phyloP scores from a whole-genome alignment of 306 rosid species.

The Ormosia emarginata region DNA sequence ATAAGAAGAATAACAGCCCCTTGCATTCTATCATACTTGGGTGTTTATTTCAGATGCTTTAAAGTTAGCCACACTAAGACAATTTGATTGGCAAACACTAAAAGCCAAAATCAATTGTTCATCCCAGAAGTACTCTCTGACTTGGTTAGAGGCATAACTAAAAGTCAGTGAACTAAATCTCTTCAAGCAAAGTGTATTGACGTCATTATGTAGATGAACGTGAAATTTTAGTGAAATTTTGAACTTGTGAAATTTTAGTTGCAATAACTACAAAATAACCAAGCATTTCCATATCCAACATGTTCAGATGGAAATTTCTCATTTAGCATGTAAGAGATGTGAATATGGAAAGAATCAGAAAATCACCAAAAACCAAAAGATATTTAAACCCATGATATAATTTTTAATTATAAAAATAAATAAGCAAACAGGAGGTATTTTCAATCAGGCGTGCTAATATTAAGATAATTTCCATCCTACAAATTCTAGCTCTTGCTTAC shows the following conservation, averaged over 20 bases:
- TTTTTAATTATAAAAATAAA: neutral
- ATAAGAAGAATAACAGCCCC: neutral
- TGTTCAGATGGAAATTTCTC: neutral
- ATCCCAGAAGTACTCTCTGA: neutral
- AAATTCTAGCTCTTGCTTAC: neutral
- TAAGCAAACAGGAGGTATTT: neutral
- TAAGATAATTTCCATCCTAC: neutral
- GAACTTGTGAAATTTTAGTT: neutral
- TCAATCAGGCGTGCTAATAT: neutral
- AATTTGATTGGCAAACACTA: neutral
- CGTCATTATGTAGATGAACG: neutral
- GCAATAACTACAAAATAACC: neutral
- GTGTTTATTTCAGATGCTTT: neutral
- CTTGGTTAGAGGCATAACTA: slow-evolving; percentile 1
- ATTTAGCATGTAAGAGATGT: neutral
- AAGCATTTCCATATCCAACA: neutral
- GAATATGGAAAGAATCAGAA: neutral
- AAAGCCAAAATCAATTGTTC: neutral
- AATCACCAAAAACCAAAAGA: neutral
- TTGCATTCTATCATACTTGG: neutral
- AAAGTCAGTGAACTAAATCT: neutral
- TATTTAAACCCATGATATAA: neutral
- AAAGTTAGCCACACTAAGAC: neutral
- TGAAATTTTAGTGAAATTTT: neutral
- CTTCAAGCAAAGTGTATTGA: neutral